Conservation (phyloP, 495 filamentous ascomycete genomes). For the Hyaloscypha bicolor region DNA sequence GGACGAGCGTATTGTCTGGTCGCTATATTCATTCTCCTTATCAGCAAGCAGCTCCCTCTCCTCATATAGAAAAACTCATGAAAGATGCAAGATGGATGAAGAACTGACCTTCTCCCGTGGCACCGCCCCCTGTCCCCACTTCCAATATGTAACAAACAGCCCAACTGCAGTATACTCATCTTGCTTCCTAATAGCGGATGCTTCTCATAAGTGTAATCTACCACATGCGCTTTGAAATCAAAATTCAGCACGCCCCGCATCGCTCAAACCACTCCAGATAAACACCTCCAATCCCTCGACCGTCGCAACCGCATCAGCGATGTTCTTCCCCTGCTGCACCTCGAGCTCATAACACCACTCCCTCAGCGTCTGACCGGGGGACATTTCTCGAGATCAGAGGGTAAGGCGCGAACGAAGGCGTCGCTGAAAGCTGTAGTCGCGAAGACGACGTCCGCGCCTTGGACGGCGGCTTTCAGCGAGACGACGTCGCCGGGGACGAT, state of each 20-base stretch:
- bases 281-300: slow-evolving; percentile 49
- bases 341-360: slow-evolving; percentile 15
- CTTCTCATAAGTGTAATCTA: slow-evolving; percentile 18
- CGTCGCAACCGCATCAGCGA: slow-evolving; percentile 51
- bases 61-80: neutral
- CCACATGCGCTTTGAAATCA: slow-evolving; percentile 36
- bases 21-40: neutral
- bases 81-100: no score
- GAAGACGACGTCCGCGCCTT: slow-evolving; percentile 46
- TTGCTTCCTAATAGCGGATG: slow-evolving; percentile 18
- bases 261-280: slow-evolving; percentile 41
- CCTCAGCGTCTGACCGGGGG: slow-evolving; percentile 38
- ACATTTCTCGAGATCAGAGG: slow-evolving; percentile 27
- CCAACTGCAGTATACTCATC: slow-evolving; percentile 17
- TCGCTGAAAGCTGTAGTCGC: slow-evolving; percentile 55
- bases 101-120: slow-evolving; percentile 14
- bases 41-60: neutral
- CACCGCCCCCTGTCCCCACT: slow-evolving; percentile 14
- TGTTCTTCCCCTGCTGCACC: slow-evolving; percentile 35
- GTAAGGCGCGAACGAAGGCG: slow-evolving; percentile 32
- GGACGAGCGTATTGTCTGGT: slow-evolving; percentile 5
- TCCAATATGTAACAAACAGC: slow-evolving; percentile 19
- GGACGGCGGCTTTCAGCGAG: slow-evolving; percentile 48
- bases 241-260: slow-evolving; percentile 44
- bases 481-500: slow-evolving; percentile 44